These are phyloP conservation scores for Rosa lucieae DNA, from an alignment of 306 rosid genomes.

Conservation along the genomic window DNA sequence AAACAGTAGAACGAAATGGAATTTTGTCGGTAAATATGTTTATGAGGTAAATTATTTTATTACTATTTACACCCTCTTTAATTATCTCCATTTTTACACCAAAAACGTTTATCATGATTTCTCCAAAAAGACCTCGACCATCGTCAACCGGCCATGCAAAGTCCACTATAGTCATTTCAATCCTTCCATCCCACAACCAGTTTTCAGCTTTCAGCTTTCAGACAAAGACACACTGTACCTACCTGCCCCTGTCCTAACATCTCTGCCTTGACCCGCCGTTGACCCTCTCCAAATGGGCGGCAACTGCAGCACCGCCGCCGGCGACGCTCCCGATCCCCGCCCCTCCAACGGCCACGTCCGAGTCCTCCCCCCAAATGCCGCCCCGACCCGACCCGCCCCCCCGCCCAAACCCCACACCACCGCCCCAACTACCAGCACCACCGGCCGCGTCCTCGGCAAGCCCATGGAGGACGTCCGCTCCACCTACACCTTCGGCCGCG, in stretches of 20 bases:
- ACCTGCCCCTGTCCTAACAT: not conserved
- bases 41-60: too few relatives aligned
- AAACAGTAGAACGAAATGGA: too few relatives aligned
- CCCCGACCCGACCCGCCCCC: constrained; percentile 35
- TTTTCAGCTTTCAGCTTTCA: not conserved
- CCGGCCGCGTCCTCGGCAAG: constrained; percentile 81
- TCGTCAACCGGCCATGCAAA: too few relatives aligned
- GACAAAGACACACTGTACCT: constrained; percentile 3
- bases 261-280: constrained; percentile 25
- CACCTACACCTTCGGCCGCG: constrained; percentile 76
- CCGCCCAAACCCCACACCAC: constrained; percentile 17
- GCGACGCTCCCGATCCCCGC: constrained; percentile 4
- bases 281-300: constrained; percentile 54
- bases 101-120: too few relatives aligned
- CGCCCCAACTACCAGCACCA: not conserved
- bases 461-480: constrained; percentile 81
- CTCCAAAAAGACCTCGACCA: too few relatives aligned
- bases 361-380: constrained; percentile 54
- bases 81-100: too few relatives aligned
- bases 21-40: too few relatives aligned
- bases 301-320: constrained; percentile 39
- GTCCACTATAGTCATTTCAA: too few relatives aligned
- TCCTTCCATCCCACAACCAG: not conserved
- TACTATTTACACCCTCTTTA: too few relatives aligned
- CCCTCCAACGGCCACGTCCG: constrained; percentile 30